Conservation (phyloP, 306 rosid genomes). For the Mimosa pudica region DNA sequence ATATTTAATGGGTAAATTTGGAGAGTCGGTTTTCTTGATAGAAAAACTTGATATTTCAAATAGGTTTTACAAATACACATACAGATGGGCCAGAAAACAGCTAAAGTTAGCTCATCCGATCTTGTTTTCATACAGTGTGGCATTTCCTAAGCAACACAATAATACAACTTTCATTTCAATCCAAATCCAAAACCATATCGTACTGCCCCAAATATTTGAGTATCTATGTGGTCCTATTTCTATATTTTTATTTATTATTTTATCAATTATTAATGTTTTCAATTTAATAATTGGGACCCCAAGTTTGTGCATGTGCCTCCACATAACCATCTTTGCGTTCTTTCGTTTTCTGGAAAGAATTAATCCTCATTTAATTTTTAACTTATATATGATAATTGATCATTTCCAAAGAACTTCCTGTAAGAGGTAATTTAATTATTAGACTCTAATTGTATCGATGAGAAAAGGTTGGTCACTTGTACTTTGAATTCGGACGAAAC, state of each 20-base stretch:
- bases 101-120: neutral
- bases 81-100: neutral
- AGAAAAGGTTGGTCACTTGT: neutral
- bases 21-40: too few relatives aligned
- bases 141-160: neutral
- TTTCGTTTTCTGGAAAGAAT: neutral
- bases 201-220: neutral
- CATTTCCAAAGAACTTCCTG: neutral
- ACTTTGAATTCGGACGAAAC: neutral
- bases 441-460: neutral
- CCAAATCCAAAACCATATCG: neutral
- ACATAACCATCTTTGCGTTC: neutral
- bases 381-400: neutral
- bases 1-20: too few relatives aligned
- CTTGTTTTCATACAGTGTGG: neutral
- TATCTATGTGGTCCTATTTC: constrained; percentile 7
- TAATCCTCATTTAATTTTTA: neutral
- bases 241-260: neutral
- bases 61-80: too few relatives aligned
- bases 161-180: neutral
- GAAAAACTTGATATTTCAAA: too few relatives aligned
- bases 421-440: neutral
- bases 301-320: neutral
- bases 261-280: neutral
- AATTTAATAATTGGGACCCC: constrained; percentile 6